A percentile compares a stretch with the other conserved stretches of the same genome.
Evolutionary conservation across 257 asterid species (phyloP).

Genomic region (Scutellaria barbata): DNA sequence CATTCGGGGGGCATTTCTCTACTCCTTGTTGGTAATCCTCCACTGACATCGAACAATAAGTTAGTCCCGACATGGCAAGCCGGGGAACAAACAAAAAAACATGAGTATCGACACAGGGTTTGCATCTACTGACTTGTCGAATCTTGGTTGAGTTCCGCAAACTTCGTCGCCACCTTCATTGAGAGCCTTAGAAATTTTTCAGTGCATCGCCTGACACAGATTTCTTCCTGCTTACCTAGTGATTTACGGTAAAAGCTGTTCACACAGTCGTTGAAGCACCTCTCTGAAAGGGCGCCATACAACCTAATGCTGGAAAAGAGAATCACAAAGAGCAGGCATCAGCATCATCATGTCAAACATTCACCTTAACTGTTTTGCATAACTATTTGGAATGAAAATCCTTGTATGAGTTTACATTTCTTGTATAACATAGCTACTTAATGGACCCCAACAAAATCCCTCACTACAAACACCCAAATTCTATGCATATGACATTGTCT

Average conservation of each 20-base stretch:
- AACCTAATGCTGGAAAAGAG: slow-evolving; percentile 32
- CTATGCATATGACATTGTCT: too few species aligned
- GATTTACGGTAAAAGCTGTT: slow-evolving; percentile 42
- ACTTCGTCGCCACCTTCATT: slow-evolving; percentile 27
- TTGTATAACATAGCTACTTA: too few species aligned
- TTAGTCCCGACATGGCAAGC: not conserved
- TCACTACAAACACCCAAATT: too few species aligned
- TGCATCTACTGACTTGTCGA: slow-evolving; percentile 17
- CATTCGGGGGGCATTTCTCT: not conserved
- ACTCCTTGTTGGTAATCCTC: not conserved
- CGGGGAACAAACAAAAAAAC: not conserved
- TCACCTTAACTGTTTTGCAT: not conserved
- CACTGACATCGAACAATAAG: not conserved
- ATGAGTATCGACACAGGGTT: not conserved
- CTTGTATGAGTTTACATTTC: not conserved
- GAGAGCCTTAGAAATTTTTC: slow-evolving; percentile 43
- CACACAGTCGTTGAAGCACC: slow-evolving; percentile 44
- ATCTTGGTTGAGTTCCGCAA: slow-evolving; percentile 40
- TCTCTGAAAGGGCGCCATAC: slow-evolving; percentile 34
- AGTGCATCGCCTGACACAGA: slow-evolving; percentile 34
- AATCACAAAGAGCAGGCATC: not conserved
- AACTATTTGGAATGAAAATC: not conserved
- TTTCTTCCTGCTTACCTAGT: slow-evolving; percentile 44
- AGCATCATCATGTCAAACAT: slow-evolving; percentile 17
- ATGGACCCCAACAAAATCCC: too few species aligned